Evolutionary conservation across 2,329 filamentous ascomycete species (phyloP), one percentile per base, ranked within the genome.

Genomic region (Aaosphaeria pasadenensis): DNA sequence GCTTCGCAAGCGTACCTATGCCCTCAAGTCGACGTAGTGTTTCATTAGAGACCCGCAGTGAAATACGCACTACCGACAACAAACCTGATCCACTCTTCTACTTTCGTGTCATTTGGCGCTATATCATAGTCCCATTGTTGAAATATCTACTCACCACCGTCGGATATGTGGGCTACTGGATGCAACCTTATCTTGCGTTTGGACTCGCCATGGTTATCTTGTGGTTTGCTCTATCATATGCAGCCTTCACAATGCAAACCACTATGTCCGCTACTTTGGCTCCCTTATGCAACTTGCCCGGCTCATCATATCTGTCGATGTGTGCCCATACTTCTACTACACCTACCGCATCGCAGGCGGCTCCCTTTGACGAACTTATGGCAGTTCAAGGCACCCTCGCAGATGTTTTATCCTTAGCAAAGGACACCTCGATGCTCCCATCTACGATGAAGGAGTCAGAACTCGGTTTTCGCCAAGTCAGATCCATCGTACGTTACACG

Each of bases 381-480:
- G 77, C 77, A 13, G 81, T 87, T 1, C 89, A 95, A 67, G 76
- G 81, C n/a, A 79, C 84, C 30, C 90, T 95, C 47, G 88, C 91
- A 67, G 81, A 87, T 48, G 83, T 94, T 9, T 17, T 43, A 11
- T 7, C 24, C 9, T 11, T 3, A 30, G 30, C 41, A 7, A 43
- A 31, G 31, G 29, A 43, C 17, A 11, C 1, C 71, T 94, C 4
- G 82, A 88, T 55, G 81, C 83, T 49, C 83, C 82, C 11, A 80
- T 83, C 1, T 56, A 86, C 89, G 57, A 91, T 94, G 84, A 91
- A 90, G 72, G 80, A 83, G 7, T 85, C 85, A 3, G 88, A 92
- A 67, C 77, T 83, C 2, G 84, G 86, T 1, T 84, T 94, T 33
- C 81, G 88, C 38, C 88, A 91, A 58, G 72, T 94, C 28, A 82